Base-by-base conservation (phyloP, 2,329 filamentous ascomycete species). In the Ophiostoma novo-ulmi region DNA sequence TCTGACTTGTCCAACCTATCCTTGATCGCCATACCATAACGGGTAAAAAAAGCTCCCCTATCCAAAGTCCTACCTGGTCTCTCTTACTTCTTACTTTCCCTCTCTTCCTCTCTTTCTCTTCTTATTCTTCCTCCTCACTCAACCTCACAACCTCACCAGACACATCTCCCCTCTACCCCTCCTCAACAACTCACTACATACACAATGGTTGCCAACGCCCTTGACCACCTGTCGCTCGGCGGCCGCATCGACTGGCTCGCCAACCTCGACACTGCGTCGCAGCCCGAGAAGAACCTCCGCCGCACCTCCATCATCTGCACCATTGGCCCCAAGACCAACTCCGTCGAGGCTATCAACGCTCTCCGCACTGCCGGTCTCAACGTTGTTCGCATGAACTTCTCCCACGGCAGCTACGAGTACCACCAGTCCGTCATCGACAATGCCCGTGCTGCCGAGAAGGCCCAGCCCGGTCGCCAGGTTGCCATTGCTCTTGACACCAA, bases 311-410 rank as follows among this genome's bases (percentile, higher is more conserved):
- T 99, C 85, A 97, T 99, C 83, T 93, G 94, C 85, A 98, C 95
- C 77, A 98, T 99, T 80, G 95, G 95, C 74, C 95, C 95, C 80
- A 99, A 98, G 90, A 99, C 95, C 77, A 99, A 99, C 87, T 97
- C 93, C 52, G 90, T 94, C 71, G 92, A 97, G 85, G 94, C 93
- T 82, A 97, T 99, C 85, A 98, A 98, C 84, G 87, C 89, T 81
- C 91, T 99, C 78, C 92, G 94, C 81, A 87, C 86, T 79, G 91
- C 90, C 75, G 95, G 95, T 82, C 90, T 98, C 78, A 98, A 98
- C 83, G 93, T 99, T 76, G 95, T 98, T 76, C 94, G 95, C 84
- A 99, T 99, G 95, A 99, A 99, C 91, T 98, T 98, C 81, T 97
- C 91, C 75, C 92, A 97, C 82, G 92, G 92, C 78, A 90, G 89